Evolutionary conservation across 1,139 yeast species (phyloP).

Genomic region (Candida gigantensis): DNA sequence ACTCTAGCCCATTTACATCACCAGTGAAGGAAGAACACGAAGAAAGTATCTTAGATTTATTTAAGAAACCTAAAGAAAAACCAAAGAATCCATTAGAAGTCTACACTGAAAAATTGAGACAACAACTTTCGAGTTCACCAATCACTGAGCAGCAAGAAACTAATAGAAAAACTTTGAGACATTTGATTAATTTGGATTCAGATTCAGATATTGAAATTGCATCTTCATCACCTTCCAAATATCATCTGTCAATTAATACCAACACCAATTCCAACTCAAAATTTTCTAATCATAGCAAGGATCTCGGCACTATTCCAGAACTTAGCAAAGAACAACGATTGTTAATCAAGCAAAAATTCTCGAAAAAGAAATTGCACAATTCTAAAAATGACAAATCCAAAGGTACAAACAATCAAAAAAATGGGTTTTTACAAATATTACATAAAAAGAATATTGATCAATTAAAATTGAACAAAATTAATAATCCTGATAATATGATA

Average conservation of each 20-base stretch:
- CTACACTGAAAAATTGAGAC: slow-evolving; percentile 36
- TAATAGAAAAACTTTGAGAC: background rate
- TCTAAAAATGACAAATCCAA: slow-evolving; percentile 7
- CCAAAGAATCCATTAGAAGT: slow-evolving; percentile 35
- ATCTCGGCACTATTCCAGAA: slow-evolving; percentile 27
- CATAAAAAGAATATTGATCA: slow-evolving; percentile 40
- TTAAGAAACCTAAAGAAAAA: slow-evolving; percentile 14
- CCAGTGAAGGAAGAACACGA: slow-evolving; percentile 25
- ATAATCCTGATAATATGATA: slow-evolving; percentile 33
- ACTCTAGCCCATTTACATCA: slow-evolving; percentile 28
- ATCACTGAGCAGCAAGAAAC: slow-evolving; percentile 15
- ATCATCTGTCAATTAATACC: slow-evolving; percentile 2
- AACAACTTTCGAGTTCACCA: slow-evolving; percentile 27
- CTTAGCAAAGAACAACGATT: slow-evolving; percentile 40
- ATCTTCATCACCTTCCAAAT: slow-evolving; percentile 15
- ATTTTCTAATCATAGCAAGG: slow-evolving; percentile 15
- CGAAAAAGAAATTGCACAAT: slow-evolving; percentile 20
- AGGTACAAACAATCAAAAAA: slow-evolving; percentile 7
- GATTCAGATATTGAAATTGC: slow-evolving; percentile 16
- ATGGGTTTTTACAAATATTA: slow-evolving; percentile 26
- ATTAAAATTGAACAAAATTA: slow-evolving; percentile 25
- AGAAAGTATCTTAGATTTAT: slow-evolving; percentile 21
- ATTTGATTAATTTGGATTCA: slow-evolving; percentile 27
- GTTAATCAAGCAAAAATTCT: slow-evolving; percentile 36
- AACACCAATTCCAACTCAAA: slow-evolving; percentile 7